Base-by-base conservation (phyloP, 768 basidiomycete genomes). In the Crucibulum laeve region DNA sequence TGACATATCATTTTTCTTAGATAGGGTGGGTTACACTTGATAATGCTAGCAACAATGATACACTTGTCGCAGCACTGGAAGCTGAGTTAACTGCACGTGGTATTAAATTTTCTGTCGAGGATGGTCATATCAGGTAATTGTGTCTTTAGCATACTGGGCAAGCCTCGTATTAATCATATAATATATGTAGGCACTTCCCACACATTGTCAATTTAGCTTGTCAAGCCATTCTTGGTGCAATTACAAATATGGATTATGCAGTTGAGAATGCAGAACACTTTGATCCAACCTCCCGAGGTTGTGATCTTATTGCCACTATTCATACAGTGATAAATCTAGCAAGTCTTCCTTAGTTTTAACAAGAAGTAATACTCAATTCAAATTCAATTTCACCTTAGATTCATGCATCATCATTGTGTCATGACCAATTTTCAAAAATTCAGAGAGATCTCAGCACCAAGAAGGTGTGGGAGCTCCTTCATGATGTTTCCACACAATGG, bases 401-500 rank as follows among this genome's bases (percentile, higher is more conserved):
- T 18, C 40, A 41, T 14, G 36, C 45, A 36, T 53, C 50, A 17
- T 48, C 48, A 21, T 25, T 51, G 11, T 43, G 45, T 7, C 47
- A 40, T 17, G 40, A 51, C 4, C 32, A 38, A 5, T 56, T 55
- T 42, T 14, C 47, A 7, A 30, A 49, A 10, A 36, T 45, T 28
- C 37, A 38, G 13, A 7, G 28, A 7, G n/a, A 7, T 30, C 28
- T 30, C 28, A 30, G n/a, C 8, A 15, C 17, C 21, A 22, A 42
- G 5, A 7, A 36, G 35, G 10, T 36, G 8, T 18, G 18, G 35
- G 10, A 66, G 38, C 57, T 66, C 3, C 41, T 66, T 26, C 45
- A 49, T 3, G 59, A 64, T 47, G 56, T 66, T 34, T 46, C 47
- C 15, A 59, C 57, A 14, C 38, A 54, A 1, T 66, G 64, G 64